These are phyloP conservation scores for Serendipita vermifera DNA, from an alignment of 768 basidiomycete genomes.

Conservation along the genomic window DNA sequence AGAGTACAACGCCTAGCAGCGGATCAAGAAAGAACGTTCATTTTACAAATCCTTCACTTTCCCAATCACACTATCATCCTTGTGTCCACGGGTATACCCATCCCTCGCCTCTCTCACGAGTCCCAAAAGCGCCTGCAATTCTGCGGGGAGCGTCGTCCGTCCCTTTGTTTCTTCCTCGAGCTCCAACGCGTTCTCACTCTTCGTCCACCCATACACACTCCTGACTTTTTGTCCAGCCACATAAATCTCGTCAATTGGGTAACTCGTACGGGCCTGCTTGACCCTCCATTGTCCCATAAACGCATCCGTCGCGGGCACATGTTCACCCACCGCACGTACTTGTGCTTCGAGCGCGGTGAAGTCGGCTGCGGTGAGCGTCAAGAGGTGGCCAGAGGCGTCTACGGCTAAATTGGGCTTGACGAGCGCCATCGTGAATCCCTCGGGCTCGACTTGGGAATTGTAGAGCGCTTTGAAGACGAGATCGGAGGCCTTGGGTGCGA, in stretches of 20 bases:
- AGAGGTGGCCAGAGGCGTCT: slow-evolving; percentile 6
- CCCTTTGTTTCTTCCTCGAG: neutral
- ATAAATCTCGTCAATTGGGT: neutral
- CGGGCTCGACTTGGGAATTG: slow-evolving; percentile 8
- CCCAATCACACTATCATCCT: neutral
- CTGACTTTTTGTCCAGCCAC: neutral
- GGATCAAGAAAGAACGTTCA: no score
- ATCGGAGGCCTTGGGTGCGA: neutral
- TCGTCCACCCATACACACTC: slow-evolving; percentile 4
- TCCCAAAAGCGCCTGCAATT: neutral
- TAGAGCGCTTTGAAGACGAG: neutral
- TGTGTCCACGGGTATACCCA: neutral
- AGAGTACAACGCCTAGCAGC: no score
- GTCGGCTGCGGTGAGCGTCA: slow-evolving; percentile 7
- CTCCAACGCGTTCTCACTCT: neutral
- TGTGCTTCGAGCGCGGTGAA: neutral
- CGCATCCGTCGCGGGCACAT: neutral
- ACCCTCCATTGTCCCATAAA: slow-evolving; percentile 1
- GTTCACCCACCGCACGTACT: neutral
- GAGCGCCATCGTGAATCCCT: slow-evolving; percentile 11
- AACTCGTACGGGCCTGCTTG: neutral
- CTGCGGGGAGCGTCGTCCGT: neutral
- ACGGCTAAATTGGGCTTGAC: slow-evolving; percentile 4
- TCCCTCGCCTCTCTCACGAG: neutral
- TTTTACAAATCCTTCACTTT: no score